Base-by-base conservation (phyloP, 805 yeast genomes). In the Candida germanica region DNA sequence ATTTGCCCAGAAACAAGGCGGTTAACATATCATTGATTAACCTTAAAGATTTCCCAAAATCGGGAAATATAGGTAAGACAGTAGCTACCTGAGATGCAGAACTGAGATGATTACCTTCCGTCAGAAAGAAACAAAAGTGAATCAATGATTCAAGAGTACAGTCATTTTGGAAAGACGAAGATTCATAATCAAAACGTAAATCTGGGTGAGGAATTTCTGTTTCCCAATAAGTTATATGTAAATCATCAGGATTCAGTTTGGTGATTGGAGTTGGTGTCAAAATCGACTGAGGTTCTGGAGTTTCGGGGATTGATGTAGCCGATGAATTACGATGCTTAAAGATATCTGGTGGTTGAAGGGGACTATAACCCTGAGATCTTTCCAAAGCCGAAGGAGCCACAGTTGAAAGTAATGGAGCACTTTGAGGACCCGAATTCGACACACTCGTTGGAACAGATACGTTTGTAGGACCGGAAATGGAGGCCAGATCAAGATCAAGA, bases 71-170 rank as follows among this genome's bases (percentile, higher is more conserved):
- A 0, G 73, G 73, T 28, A 67, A 43, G 4, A 56, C 52, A 12
- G 50, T 42, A 18, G 55, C 48, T n/a, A 51, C 35, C 17, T 51
- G 49, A 47, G 38, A 22, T 34, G 57, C 37, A 12, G 42, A 12
- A 39, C 26, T 15, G 38, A 40, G 28, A 39, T 44, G 38, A 14
- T 15, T 9, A 4, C 23, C 21, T 24, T 51, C 43, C 12, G 44
- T 42, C 20, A 49, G 48, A 36, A 64, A 66, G 11, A 87, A 54
- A 17, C 86, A 64, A 3, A 84, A 74, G 59, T 89, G 97, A 38
- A 89, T 77, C 24, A 88, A 67, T 30, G 88, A 75, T 55, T 88
- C 96, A 8, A 76, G 51, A 0, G 86, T 54, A 13, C 41, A 43
- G n/a, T 86, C 86, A 15, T 74, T 68, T 6, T 69, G 44, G 19